phyloP scores from a whole-genome alignment of 2,329 filamentous ascomycete species.

The Phialophora macrospora region DNA sequence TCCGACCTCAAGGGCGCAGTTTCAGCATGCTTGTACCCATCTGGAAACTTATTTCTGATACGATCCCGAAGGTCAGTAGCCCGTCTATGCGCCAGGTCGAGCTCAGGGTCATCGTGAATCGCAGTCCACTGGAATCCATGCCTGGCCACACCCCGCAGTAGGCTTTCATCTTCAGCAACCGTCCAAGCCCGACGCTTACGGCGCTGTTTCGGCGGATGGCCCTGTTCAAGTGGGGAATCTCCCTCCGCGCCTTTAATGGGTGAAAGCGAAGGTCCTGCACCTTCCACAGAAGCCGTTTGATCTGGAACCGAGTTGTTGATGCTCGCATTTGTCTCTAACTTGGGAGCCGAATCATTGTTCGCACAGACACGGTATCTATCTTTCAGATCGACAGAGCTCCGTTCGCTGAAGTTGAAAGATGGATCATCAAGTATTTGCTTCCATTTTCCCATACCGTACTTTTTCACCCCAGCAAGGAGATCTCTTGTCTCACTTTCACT shows the following conservation, averaged over 20 bases:
- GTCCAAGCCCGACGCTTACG: slow-evolving; percentile 63
- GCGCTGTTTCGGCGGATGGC: slow-evolving; percentile 52
- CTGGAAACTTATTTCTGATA: slow-evolving; percentile 64
- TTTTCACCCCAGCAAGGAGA: slow-evolving; percentile 63
- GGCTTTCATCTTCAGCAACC: slow-evolving; percentile 60
- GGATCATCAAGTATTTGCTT: slow-evolving; percentile 64
- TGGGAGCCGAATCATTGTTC: slow-evolving; percentile 52
- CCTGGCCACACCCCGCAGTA: slow-evolving; percentile 63
- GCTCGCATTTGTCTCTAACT: slow-evolving; percentile 10
- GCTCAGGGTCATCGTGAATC: slow-evolving; percentile 60
- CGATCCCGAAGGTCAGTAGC: slow-evolving; percentile 66
- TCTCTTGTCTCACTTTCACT: slow-evolving; percentile 65
- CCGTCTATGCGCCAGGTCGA: slow-evolving; percentile 58
- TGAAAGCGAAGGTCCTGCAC: slow-evolving; percentile 35
- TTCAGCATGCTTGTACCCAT: slow-evolving; percentile 59
- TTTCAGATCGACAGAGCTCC: slow-evolving; percentile 67
- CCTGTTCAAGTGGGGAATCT: slow-evolving; percentile 32
- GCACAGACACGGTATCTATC: slow-evolving; percentile 64
- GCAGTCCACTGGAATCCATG: slow-evolving; percentile 65
- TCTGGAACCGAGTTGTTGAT: slow-evolving; percentile 21
- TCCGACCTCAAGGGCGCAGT: slow-evolving; percentile 40
- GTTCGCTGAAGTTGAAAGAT: slow-evolving; percentile 59
- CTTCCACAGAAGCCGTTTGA: slow-evolving; percentile 19
- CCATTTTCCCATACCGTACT: slow-evolving; percentile 68
- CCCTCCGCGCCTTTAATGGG: slow-evolving; percentile 11